Base-by-base conservation (phyloP, 2,329 filamentous ascomycete species). In the Juglanconis oblonga region DNA sequence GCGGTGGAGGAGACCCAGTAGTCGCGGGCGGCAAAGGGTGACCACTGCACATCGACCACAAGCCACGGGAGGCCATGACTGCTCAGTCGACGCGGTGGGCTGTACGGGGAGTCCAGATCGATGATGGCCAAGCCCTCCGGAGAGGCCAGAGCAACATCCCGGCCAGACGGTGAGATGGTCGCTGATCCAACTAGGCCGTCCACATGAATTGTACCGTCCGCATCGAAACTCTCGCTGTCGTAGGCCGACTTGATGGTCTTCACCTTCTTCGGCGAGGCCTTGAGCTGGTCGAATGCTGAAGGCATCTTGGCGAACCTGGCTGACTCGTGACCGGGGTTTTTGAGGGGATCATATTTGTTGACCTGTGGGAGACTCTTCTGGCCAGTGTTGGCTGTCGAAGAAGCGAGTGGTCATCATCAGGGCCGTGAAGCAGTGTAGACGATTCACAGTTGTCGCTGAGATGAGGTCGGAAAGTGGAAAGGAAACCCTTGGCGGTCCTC, bases 21-120 rank as follows among this genome's bases (percentile, higher is more conserved):
- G 72, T 96, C 91, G 52, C 93, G 86, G 24, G 85, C 86, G 11
- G 93, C 90, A 72, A 97, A 97, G 1, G 94, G 94, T 10, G 92
- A 97, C 94, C 94, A 97, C 74, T 97, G 94, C 35, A 97, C 93
- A 73, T 97, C 94, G 10, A 94, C 92, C 5, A 97, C 93, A 55
- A 96, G 87, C 92, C 93, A 97, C n/a, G 91, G 89, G 48, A 92
- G 87, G 58, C 91, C 89, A 74, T 96, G 91, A 64, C 89, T 89
- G 67, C 82, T 83, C 52, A 97, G 82, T 68, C 92, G 89, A 17
- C 92, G 88, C 17, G 94, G 94, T 9, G 90, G 89, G 62, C 89
- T 95, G 71, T 92, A 95, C 1, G 92, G 92, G 10, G 88, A 92
- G 76, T 97, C 93, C 51, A 97, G 81, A 68, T 97, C 93, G 69